Conservation (phyloP, 352 stramenopile genomes). For the Globisporangium barbulae region DNA sequence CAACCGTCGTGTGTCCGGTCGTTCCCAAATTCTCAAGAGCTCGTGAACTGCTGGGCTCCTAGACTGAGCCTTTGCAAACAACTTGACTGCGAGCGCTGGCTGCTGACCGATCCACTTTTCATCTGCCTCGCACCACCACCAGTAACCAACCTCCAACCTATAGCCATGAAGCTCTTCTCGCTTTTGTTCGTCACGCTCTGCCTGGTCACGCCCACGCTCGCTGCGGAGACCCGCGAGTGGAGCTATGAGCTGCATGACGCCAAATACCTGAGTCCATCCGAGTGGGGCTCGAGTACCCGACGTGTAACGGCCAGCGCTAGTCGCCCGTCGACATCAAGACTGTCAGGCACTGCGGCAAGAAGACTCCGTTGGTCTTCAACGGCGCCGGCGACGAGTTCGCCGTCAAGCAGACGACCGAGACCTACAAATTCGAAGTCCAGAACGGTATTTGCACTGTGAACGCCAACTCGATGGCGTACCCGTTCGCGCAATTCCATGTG, state of each 20-base stretch:
- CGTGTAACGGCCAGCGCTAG: constrained; percentile 9
- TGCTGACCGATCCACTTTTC: not conserved
- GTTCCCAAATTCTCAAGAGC: no score
- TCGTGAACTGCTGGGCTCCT: no score
- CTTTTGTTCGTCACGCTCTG: not conserved
- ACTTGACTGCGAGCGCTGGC: no score
- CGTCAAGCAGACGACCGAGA: constrained; percentile 1
- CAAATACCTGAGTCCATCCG: constrained; percentile 2
- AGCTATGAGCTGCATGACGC: constrained; percentile 5
- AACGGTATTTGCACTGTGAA: constrained; percentile 1
- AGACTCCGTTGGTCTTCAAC: constrained; percentile 4
- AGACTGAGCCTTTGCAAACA: no score
- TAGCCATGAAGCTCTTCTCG: constrained; percentile 2
- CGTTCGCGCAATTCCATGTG: constrained; percentile 32
- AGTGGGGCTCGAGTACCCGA: constrained; percentile 13
- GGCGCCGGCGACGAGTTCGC: constrained; percentile 1
- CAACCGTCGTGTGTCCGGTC: no score
- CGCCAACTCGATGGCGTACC: constrained; percentile 12
- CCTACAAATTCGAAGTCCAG: constrained; percentile 7
- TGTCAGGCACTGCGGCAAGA: not conserved
- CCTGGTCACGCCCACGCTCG: not conserved
- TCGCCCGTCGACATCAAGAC: constrained; percentile 13
- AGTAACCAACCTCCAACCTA: not conserved
- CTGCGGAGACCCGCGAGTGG: constrained; percentile 1
- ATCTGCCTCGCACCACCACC: not conserved